Conservation (phyloP, 2,329 filamentous ascomycete genomes). For the Nannizzia gypsea region DNA sequence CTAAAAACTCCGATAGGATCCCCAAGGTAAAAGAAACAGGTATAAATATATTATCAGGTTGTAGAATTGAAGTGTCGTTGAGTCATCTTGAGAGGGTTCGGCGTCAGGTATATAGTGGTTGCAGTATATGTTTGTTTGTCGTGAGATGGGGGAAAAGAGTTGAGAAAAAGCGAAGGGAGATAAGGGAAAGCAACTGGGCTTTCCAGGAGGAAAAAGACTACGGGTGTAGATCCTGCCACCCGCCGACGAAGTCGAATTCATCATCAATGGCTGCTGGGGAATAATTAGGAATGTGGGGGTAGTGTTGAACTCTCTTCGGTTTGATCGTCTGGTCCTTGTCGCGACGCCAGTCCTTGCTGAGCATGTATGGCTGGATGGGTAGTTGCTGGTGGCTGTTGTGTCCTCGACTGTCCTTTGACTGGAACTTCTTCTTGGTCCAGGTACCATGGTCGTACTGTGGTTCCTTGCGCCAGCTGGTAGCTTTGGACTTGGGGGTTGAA, state of each 20-base stretch:
- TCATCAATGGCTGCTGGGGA: slow-evolving; percentile 36
- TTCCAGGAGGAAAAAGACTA: slow-evolving; percentile 31
- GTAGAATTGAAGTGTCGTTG: slow-evolving; percentile 8
- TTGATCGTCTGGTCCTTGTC: slow-evolving; percentile 23
- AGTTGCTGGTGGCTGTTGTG: slow-evolving; percentile 13
- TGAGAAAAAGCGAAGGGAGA: slow-evolving; percentile 12
- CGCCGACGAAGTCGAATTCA: slow-evolving; percentile 89
- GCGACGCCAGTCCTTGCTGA: slow-evolving; percentile 39
- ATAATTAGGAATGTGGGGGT: slow-evolving; percentile 26
- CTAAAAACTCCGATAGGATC: slow-evolving; percentile 6
- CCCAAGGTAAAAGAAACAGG: slow-evolving; percentile 5
- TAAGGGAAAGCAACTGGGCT: slow-evolving; percentile 13
- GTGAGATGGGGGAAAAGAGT: too few species aligned
- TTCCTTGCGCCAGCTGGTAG: slow-evolving; percentile 33
- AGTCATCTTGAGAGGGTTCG: slow-evolving; percentile 4
- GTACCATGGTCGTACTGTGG: slow-evolving; percentile 28
- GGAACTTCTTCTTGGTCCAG: slow-evolving; percentile 25
- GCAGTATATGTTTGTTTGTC: slow-evolving; percentile 1
- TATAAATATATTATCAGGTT: slow-evolving; percentile 5
- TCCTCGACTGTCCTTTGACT: slow-evolving; percentile 9
- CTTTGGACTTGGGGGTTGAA: slow-evolving; percentile 31
- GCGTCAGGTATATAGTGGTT: not conserved
- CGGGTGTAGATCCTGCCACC: slow-evolving; percentile 63
- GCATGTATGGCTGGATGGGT: slow-evolving; percentile 28
- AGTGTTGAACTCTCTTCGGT: slow-evolving; percentile 18